A percentile compares a stretch with the other conserved stretches of the same genome.
phyloP scores from a whole-genome alignment of 2,329 filamentous ascomycete genomes.

The Capronia coronata region DNA sequence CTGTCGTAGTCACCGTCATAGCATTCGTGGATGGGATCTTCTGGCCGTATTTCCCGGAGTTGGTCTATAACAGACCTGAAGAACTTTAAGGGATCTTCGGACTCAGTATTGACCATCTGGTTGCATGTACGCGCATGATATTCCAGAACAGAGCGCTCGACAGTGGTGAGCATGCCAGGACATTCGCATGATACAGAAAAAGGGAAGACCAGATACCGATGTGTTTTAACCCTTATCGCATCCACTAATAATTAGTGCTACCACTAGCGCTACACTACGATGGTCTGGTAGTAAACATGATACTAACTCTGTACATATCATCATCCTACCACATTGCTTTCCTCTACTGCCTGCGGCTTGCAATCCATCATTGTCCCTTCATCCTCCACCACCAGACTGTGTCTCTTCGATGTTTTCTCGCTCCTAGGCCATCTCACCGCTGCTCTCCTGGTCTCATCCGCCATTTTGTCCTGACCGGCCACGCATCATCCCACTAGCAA shows the following conservation, averaged over 20 bases:
- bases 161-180: no score
- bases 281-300: no score
- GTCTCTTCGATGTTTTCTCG: neutral
- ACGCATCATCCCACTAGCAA: neutral
- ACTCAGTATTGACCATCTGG: neutral
- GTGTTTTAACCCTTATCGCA: no score
- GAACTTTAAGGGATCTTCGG: slow-evolving; percentile 2
- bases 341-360: no score
- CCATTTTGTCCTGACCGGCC: neutral
- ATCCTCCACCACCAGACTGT: no score
- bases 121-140: neutral
- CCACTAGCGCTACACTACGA: no score
- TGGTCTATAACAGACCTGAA: slow-evolving; percentile 7
- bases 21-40: slow-evolving; percentile 22
- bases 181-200: no score
- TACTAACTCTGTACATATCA: no score
- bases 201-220: no score
- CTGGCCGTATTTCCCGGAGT: neutral
- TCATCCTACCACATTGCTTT: no score
- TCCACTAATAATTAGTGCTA: no score
- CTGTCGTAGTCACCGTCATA: slow-evolving; percentile 3
- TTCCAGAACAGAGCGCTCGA: no score
- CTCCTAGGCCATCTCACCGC: slow-evolving; percentile 1
- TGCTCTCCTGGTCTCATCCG: neutral
- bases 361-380: neutral